Evolutionary conservation across 768 basidiomycete genomes (phyloP).

Genomic region (Leucocoprinus birnbaumii): DNA sequence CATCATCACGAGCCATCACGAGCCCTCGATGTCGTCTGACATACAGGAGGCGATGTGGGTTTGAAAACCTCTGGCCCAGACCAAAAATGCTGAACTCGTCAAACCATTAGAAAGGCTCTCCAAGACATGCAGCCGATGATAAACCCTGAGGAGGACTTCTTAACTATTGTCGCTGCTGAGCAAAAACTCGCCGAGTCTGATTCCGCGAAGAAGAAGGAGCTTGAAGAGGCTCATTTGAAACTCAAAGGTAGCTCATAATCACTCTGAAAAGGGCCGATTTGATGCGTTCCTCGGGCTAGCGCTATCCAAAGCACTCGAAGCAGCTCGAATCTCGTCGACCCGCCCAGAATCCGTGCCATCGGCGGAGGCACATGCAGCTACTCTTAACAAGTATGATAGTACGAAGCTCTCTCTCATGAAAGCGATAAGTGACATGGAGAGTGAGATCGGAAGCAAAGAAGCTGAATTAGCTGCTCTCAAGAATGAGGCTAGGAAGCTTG

Average conservation of each 20-base stretch:
- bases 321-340: slow-evolving; percentile 67
- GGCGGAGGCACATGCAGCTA: slow-evolving; percentile 54
- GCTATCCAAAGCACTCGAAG: slow-evolving; percentile 60
- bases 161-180: slow-evolving; percentile 72
- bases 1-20: too few species aligned
- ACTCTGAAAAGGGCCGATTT: not conserved
- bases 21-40: slow-evolving; percentile 37
- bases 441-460: slow-evolving; percentile 61
- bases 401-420: slow-evolving; percentile 66
- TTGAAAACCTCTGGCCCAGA: not conserved
- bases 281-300: slow-evolving; percentile 33
- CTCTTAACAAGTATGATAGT: slow-evolving; percentile 63
- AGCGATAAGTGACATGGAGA: slow-evolving; percentile 71
- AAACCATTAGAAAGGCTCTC: slow-evolving; percentile 52
- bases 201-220: slow-evolving; percentile 56
- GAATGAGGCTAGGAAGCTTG: slow-evolving; percentile 57
- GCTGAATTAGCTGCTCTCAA: slow-evolving; percentile 68
- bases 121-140: slow-evolving; percentile 71
- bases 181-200: slow-evolving; percentile 63
- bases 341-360: slow-evolving; percentile 71
- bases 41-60: slow-evolving; percentile 46
- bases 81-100: not conserved
- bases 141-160: slow-evolving; percentile 76
- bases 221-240: slow-evolving; percentile 63
- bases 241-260: slow-evolving; percentile 50